Evolutionary conservation across 1,284 basidiomycete species (phyloP), one percentile per base, ranked within the genome.

Genomic region (Boletus mariae): DNA sequence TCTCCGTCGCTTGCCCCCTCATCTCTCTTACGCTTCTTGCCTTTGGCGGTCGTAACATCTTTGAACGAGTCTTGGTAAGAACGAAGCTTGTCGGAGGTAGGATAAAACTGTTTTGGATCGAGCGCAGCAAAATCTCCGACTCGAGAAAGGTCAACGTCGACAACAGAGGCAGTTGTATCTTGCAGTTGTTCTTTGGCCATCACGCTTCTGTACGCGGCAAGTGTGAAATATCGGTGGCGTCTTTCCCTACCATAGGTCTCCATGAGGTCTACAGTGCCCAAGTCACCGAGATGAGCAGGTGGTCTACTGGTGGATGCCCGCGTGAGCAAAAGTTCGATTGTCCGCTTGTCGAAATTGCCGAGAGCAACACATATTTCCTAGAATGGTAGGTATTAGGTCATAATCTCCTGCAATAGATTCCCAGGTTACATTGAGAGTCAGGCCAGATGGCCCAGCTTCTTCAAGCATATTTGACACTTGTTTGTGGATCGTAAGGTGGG

Each of bases 211-310:
- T 85, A 90, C 38, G 81, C 77, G 2, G 77, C 75, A 49, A 84
- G 65, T 1, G 87, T 90, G 70, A 83, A 92, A 67, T 89, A 92
- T 57, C 89, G 78, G 68, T 89, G 83, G 17, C 88, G 82, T 32
- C 89, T 84, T 71, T 94, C 88, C 43, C 91, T 82, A 5, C 90
- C 90, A 59, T 78, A 76, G 1, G 81, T 89, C 66, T 93, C 92
- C 73, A 84, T 81, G 26, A 90, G 65, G 45, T 82, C 80, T 15
- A 80, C 77, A 48, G 89, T 78, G 29, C 80, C 79, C 42, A 89
- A 73, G 67, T 94, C 88, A 45, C 73, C 73, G 5, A 92, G 77
- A 65, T 91, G 87, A 12, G 79, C 52, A 3, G 88, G 87, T 17
- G 85, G 86, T 7, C 75, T 73, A 54, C 68, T 75, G 60, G 79